Percentiles rank a stretch among this genome's conserved stretches.
phyloP scores from a whole-genome alignment of 176 grass and related monocot genomes.

The Bromus sterilis region DNA sequence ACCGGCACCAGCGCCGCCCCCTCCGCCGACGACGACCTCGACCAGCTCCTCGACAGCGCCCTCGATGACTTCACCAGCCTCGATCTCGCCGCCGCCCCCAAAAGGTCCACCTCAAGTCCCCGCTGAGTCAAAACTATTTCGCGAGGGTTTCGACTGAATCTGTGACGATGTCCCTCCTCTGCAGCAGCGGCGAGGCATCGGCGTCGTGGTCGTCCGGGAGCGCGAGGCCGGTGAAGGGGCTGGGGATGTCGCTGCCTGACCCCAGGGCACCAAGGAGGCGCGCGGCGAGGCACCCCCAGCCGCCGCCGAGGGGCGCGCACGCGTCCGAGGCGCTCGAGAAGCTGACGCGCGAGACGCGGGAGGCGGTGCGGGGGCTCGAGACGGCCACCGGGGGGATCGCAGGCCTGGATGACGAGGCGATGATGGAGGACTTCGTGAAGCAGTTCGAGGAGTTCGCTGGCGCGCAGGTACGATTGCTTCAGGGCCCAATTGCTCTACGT shows the following conservation, averaged over 20 bases:
- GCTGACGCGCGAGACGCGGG: constrained; percentile 77
- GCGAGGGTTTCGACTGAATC: background rate
- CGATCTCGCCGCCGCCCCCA: constrained; percentile 35
- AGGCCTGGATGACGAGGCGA: constrained; percentile 56
- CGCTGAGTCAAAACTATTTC: background rate
- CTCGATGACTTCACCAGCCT: constrained; percentile 57
- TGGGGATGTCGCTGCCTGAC: constrained; percentile 75
- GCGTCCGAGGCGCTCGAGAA: constrained; percentile 92
- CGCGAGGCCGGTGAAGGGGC: constrained; percentile 30
- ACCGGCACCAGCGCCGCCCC: background rate
- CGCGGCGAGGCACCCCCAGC: constrained; percentile 25
- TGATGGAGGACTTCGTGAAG: constrained; percentile 98
- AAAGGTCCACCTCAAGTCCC: constrained; percentile 20
- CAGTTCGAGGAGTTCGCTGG: constrained; percentile 97
- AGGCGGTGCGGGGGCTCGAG: constrained; percentile 81
- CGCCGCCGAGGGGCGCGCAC: constrained; percentile 30
- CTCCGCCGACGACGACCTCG: constrained; percentile 25
- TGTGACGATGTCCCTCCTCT: background rate
- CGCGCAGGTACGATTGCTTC: constrained; percentile 57
- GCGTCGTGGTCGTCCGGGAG: constrained; percentile 19
- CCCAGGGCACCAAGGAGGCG: constrained; percentile 51
- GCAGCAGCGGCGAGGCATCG: constrained; percentile 14
- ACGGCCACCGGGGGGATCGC: constrained; percentile 50
- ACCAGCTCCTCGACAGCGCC: constrained; percentile 56
- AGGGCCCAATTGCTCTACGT: too few species aligned